Conservation (phyloP, 768 basidiomycete genomes). For the Psilocybe cyanescens region DNA sequence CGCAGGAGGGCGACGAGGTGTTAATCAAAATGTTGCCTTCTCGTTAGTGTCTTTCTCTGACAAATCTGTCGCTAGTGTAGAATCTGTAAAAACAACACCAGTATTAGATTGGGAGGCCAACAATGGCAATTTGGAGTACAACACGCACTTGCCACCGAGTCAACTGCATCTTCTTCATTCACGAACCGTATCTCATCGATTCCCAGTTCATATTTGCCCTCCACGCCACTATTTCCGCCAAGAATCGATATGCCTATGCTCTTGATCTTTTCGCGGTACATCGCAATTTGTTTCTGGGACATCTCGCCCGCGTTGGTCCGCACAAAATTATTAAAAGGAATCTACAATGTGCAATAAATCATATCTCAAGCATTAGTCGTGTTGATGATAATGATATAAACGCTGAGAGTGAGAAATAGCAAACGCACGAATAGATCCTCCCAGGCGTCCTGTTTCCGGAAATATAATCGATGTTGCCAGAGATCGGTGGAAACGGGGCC, state of each 20-base stretch:
- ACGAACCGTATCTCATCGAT: conserved; percentile 83
- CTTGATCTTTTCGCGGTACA: conserved; percentile 75
- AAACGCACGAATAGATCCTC: conserved; percentile 75
- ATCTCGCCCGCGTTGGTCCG: conserved; percentile 76
- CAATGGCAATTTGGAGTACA: background rate
- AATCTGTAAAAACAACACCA: background rate
- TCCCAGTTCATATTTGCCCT: conserved; percentile 82
- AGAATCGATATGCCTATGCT: conserved; percentile 88
- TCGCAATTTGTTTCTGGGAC: conserved; percentile 69
- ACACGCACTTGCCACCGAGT: conserved; percentile 28
- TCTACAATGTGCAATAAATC: conserved; percentile 41
- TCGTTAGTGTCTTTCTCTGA: conserved; percentile 9
- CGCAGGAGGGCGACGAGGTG: background rate
- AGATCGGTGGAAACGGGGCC: conserved; percentile 80
- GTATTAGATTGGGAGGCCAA: background rate
- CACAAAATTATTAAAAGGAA: conserved; percentile 80
- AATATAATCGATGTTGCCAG: conserved; percentile 95
- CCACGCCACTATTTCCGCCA: conserved; percentile 77
- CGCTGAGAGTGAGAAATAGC: background rate
- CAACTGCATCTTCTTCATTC: conserved; percentile 67
- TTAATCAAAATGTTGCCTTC: background rate
- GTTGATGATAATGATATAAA: no score
- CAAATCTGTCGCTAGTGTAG: background rate
- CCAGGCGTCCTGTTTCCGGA: conserved; percentile 71
- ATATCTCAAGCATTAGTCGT: background rate